phyloP scores from a whole-genome alignment of 306 rosid genomes.

The Lathyrus tuberosus region DNA sequence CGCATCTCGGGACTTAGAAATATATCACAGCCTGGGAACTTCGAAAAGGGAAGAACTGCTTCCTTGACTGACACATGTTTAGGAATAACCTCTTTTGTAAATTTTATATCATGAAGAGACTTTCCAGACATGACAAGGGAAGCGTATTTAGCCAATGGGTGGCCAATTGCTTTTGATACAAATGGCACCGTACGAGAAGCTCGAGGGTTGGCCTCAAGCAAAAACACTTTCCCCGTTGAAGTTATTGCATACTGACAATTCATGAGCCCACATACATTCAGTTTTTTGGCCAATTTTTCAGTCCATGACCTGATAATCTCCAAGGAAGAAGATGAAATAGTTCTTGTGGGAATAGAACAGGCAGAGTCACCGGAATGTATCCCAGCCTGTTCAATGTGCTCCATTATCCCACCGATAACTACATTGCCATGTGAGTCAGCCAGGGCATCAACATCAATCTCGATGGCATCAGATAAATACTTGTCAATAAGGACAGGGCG shows the following conservation, averaged over 20 bases:
- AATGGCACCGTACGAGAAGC: constrained; percentile 96
- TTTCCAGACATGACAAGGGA: constrained; percentile 97
- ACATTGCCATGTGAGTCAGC: constrained; percentile 95
- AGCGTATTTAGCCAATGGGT: constrained; percentile 96
- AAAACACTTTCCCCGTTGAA: constrained; percentile 69
- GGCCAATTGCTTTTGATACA: constrained; percentile 96
- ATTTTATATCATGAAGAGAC: constrained; percentile 73
- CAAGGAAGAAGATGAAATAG: constrained; percentile 72
- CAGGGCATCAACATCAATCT: constrained; percentile 94
- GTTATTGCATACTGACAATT: constrained; percentile 96
- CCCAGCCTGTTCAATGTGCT: constrained; percentile 99
- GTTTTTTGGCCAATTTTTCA: constrained; percentile 70
- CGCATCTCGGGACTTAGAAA: constrained; percentile 98
- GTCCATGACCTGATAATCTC: constrained; percentile 89
- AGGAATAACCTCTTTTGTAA: constrained; percentile 87
- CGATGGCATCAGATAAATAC: constrained; percentile 87
- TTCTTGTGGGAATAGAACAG: constrained; percentile 85
- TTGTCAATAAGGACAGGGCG: constrained; percentile 90
- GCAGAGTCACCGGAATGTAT: constrained; percentile 99
- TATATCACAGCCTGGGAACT: constrained; percentile 91
- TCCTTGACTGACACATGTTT: constrained; percentile 87
- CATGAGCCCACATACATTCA: constrained; percentile 93
- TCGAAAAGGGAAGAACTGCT: constrained; percentile 96
- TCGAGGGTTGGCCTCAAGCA: constrained; percentile 96
- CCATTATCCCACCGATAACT: constrained; percentile 99